A percentile compares a stretch with the other conserved stretches of the same genome.
Evolutionary conservation across 1,139 yeast genomes (phyloP).

Genomic region (Protomyces inouyei): DNA sequence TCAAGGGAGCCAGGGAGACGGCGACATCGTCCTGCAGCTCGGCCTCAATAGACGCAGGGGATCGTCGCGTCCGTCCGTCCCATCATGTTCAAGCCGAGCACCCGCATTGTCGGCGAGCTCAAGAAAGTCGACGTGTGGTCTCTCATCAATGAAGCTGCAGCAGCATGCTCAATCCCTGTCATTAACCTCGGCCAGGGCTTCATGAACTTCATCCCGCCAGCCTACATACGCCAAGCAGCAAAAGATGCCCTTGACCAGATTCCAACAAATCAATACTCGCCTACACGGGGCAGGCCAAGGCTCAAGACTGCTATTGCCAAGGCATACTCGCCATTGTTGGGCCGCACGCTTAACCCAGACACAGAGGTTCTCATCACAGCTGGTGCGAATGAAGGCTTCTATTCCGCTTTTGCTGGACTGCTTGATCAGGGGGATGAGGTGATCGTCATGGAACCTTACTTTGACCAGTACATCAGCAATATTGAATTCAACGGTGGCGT

Average conservation of each 20-base stretch:
- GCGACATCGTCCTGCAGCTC: no score
- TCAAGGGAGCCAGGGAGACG: no score
- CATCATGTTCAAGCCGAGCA: slow-evolving; percentile 17
- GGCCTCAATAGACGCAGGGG: no score
- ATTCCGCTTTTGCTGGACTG: slow-evolving; percentile 77
- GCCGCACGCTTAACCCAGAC: slow-evolving; percentile 53
- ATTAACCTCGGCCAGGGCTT: slow-evolving; percentile 94
- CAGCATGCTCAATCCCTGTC: slow-evolving; percentile 65
- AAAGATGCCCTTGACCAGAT: slow-evolving; percentile 66
- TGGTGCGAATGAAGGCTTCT: slow-evolving; percentile 91
- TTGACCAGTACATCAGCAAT: slow-evolving; percentile 92
- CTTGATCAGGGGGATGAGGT: slow-evolving; percentile 88
- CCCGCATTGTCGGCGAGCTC: slow-evolving; percentile 17
- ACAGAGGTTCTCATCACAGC: slow-evolving; percentile 77
- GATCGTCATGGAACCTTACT: slow-evolving; percentile 94
- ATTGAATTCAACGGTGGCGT: slow-evolving; percentile 90
- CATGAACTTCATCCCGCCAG: slow-evolving; percentile 63
- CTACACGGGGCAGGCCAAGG: slow-evolving; percentile 78
- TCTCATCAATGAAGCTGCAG: slow-evolving; percentile 89
- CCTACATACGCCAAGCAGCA: slow-evolving; percentile 82
- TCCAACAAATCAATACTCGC: slow-evolving; percentile 83
- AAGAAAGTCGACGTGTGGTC: slow-evolving; percentile 74
- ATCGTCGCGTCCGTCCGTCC: no score
- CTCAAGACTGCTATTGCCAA: slow-evolving; percentile 63
- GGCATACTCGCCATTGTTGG: slow-evolving; percentile 64